phyloP scores from a whole-genome alignment of 108 stramenopile species.

The Cyclotella choctawhatcheeana region DNA sequence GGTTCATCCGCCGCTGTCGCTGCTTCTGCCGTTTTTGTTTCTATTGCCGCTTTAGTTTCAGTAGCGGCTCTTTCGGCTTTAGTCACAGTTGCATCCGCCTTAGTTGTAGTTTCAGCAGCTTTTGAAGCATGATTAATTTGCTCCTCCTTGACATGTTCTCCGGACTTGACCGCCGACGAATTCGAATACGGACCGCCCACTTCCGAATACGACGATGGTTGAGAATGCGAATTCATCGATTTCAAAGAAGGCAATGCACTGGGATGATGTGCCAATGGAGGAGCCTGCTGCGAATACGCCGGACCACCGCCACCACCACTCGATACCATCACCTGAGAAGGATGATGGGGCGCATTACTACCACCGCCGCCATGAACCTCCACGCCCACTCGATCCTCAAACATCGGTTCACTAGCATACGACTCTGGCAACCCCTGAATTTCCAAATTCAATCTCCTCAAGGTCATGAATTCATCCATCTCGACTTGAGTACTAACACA shows the following conservation, averaged over 20 bases:
- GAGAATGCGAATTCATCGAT: constrained; percentile 16
- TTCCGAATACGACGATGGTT: background rate
- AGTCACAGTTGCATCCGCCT: background rate
- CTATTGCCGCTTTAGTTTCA: background rate
- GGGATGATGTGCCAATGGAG: background rate
- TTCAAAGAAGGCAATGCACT: background rate
- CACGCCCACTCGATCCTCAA: constrained; percentile 49
- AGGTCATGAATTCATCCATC: constrained; percentile 91
- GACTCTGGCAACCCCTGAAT: constrained; percentile 92
- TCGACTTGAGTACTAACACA: constrained; percentile 88
- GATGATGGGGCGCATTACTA: constrained; percentile 41
- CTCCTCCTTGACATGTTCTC: background rate
- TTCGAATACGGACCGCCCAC: background rate
- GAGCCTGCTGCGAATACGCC: background rate
- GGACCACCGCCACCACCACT: background rate
- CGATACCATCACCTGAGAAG: constrained; percentile 7
- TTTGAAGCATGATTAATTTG: background rate
- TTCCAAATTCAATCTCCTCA: constrained; percentile 83
- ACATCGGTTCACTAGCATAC: constrained; percentile 74
- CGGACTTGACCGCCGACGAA: background rate
- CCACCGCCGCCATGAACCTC: too few relatives aligned
- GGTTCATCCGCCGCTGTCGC: background rate
- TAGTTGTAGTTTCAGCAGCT: background rate
- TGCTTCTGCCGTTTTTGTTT: background rate
- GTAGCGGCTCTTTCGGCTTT: background rate